Evolutionary conservation across 2,329 filamentous ascomycete species (phyloP).

Genomic region (Sporothrix brasiliensis): DNA sequence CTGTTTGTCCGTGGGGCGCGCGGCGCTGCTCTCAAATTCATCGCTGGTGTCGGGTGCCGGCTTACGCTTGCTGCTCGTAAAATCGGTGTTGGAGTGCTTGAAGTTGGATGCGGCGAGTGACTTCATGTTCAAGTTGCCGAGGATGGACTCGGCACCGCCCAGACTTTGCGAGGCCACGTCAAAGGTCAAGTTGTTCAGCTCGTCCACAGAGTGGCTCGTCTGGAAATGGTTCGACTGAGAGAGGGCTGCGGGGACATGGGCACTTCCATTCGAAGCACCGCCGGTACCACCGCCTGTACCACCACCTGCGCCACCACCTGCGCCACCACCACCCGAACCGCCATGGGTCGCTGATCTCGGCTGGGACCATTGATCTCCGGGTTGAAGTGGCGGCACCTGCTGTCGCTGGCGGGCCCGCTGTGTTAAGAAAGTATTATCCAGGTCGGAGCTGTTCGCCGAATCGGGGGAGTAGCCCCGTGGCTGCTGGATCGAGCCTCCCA

Average conservation of each 20-base stretch:
- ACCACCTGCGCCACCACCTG: background rate
- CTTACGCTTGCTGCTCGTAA: slow-evolving; percentile 61
- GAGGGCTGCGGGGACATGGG: slow-evolving; percentile 37
- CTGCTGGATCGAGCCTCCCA: slow-evolving; percentile 39
- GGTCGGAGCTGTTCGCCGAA: slow-evolving; percentile 53
- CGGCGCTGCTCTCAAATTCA: slow-evolving; percentile 48
- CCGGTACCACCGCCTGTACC: slow-evolving; percentile 6
- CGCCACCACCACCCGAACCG: background rate
- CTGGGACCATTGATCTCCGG: slow-evolving; percentile 32
- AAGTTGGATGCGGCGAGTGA: slow-evolving; percentile 41
- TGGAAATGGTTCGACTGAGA: slow-evolving; percentile 33
- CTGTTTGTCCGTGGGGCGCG: slow-evolving; percentile 42
- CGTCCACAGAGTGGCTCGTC: slow-evolving; percentile 50
- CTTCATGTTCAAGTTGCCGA: slow-evolving; percentile 51
- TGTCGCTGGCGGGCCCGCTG: slow-evolving; percentile 29
- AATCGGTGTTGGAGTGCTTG: slow-evolving; percentile 38
- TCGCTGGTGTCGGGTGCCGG: slow-evolving; percentile 56
- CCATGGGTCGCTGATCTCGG: slow-evolving; percentile 34
- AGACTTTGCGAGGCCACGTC: slow-evolving; percentile 61
- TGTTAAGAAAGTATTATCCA: slow-evolving; percentile 42
- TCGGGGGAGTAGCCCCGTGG: slow-evolving; percentile 49
- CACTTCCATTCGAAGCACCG: slow-evolving; percentile 29
- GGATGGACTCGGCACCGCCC: slow-evolving; percentile 53
- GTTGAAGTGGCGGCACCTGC: background rate
- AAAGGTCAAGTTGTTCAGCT: slow-evolving; percentile 56